Evolutionary conservation across 2,329 filamentous ascomycete genomes (phyloP), one percentile per base, ranked within the genome.

Genomic region (Stachybotrys echinatus): DNA sequence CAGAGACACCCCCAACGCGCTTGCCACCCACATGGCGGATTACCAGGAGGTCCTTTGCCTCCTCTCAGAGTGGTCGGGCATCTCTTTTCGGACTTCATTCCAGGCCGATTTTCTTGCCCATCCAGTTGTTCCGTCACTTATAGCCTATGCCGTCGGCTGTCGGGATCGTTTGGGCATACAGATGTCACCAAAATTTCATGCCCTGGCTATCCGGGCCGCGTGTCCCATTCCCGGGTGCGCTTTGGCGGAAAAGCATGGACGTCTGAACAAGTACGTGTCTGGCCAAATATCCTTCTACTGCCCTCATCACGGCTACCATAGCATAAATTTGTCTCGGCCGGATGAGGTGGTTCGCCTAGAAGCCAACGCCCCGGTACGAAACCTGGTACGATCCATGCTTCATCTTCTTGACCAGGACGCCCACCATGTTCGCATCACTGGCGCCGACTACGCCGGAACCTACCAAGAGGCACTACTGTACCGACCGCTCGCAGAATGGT

Each of bases 381-480:
- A 52, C 31, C 52, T 54, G 6, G 18, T 54, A 17, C 48, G 52
- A 19, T 47, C 23, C 39, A 50, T 52, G 48, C n/a, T 8, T 2
- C 46, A 50, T 31, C 46, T 54, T 6, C 38, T 54, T 19, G 52
- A 54, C 43, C 10, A 31, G 4, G 2, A 2, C 23, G 37, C 46
- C 3, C 52, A 52, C 17, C 50, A 54, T 18, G 22, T 52, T 8
- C 48, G 46, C 27, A 43, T 50, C 14, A 49, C 52, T 2, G 50
- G 50, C 8, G 42, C 48, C 6, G 51, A 50, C 23, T 53, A 53
- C 27, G 46, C 48, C 10, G 51, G 48, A 5, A 47, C 42, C 4
- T 53, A 53, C 37, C 48, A 53, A 21, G 51, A 50, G 31, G 23
- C 34, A 4, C 48, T 48, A n/a, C 48, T 53, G 12, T 49, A 49